Conservation (phyloP, 2,329 filamentous ascomycete species). For the Hypomyces rosellus region DNA sequence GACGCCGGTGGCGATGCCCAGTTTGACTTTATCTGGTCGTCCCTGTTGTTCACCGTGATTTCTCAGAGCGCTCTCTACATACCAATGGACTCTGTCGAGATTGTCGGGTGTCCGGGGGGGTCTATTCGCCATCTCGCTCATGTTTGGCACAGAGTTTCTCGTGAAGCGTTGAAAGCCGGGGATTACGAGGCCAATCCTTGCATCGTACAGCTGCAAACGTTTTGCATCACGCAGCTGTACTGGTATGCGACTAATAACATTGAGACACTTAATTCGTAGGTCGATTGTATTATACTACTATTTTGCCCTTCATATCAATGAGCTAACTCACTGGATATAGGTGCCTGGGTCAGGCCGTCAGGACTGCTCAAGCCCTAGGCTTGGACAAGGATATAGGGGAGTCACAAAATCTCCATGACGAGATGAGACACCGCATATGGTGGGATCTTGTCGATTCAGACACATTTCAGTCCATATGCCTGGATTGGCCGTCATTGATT, state of each 20-base stretch:
- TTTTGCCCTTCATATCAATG: background rate
- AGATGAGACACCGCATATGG: slow-evolving; percentile 15
- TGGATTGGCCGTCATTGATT: slow-evolving; percentile 12
- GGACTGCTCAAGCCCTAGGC: slow-evolving; percentile 9
- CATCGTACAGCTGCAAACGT: slow-evolving; percentile 23
- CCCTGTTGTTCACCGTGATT: slow-evolving; percentile 23
- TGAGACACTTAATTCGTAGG: slow-evolving; percentile 27
- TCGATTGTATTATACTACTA: background rate
- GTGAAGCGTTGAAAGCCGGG: slow-evolving; percentile 23
- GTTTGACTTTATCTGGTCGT: slow-evolving; percentile 25
- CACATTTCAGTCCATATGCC: slow-evolving; percentile 14
- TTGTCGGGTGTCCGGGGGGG: slow-evolving; percentile 15
- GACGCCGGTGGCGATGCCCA: slow-evolving; percentile 14
- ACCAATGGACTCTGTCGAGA: slow-evolving; percentile 18
- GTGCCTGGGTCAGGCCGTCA: slow-evolving; percentile 11
- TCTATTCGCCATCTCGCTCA: slow-evolving; percentile 18
- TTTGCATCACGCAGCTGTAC: slow-evolving; percentile 24
- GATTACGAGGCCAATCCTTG: slow-evolving; percentile 22
- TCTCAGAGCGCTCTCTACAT: slow-evolving; percentile 23
- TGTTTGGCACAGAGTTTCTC: slow-evolving; percentile 23
- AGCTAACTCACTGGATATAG: background rate
- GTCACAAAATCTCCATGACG: slow-evolving; percentile 10
- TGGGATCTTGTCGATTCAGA: slow-evolving; percentile 14
- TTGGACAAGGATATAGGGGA: slow-evolving; percentile 8
- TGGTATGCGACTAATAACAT: slow-evolving; percentile 26